These are phyloP conservation scores for Moniliophthora roreri DNA, from an alignment of 1,284 basidiomycete genomes.

Conservation along the genomic window DNA sequence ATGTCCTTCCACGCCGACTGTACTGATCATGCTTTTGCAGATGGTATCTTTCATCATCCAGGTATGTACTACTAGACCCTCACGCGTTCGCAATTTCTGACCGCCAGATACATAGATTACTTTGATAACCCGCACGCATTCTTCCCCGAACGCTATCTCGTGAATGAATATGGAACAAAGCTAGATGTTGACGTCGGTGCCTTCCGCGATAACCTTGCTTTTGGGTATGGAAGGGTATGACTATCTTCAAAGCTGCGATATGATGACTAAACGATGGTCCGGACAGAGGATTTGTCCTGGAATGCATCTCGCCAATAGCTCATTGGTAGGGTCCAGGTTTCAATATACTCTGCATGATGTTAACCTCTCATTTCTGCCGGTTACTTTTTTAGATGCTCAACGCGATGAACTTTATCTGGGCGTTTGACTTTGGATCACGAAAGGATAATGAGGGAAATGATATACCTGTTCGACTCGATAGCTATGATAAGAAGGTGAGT, in stretches of 20 bases:
- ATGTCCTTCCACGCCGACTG: no score
- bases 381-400: no score
- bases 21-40: slow-evolving; percentile 3
- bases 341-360: no score
- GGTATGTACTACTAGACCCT: slow-evolving; percentile 2
- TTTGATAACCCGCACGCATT: slow-evolving; percentile 21
- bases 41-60: slow-evolving; percentile 20
- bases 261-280: no score
- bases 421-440: no score
- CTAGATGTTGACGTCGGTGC: slow-evolving; percentile 13
- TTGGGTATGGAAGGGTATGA: slow-evolving; percentile 19
- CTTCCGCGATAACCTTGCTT: slow-evolving; percentile 13
- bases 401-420: no score
- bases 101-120: slow-evolving; percentile 10
- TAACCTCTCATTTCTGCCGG: no score
- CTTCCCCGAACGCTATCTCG: slow-evolving; percentile 17
- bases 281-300: no score
- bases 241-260: no score
- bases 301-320: no score
- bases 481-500: slow-evolving; percentile 19
- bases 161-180: slow-evolving; percentile 17
- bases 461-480: slow-evolving; percentile 23
- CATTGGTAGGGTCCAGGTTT: no score
- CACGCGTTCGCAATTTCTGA: background rate
- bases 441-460: no score